Conservation (phyloP, 176 grass and related monocot species). For the Urochloa ruziziensis region DNA sequence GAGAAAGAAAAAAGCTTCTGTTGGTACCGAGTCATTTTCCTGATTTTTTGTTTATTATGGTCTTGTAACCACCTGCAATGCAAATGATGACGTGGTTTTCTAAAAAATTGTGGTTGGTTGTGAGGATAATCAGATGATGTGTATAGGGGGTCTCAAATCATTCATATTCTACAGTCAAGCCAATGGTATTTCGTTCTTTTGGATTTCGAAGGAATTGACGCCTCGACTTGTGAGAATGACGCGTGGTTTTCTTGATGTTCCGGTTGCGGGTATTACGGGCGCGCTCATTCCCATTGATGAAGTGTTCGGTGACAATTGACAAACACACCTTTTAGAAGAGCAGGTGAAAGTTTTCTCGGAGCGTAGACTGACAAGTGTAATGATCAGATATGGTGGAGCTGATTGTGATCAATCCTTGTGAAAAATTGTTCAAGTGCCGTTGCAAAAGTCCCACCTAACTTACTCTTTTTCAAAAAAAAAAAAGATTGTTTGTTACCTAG, state of each 20-base stretch:
- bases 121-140: neutral
- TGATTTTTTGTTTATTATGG: neutral
- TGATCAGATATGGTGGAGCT: neutral
- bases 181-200: neutral
- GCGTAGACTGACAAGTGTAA: neutral
- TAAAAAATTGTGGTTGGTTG: neutral
- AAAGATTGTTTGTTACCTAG: neutral
- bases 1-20: neutral
- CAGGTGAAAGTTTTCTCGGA: neutral
- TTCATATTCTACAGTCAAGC: neutral
- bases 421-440: neutral
- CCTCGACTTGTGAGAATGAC: neutral
- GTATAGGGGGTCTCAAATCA: neutral
- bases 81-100: neutral
- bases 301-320: neutral
- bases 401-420: neutral
- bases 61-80: neutral
- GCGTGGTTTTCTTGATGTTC: neutral
- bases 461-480: neutral
- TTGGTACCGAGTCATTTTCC: neutral
- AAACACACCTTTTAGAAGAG: neutral
- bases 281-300: too few relatives aligned
- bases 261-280: neutral
- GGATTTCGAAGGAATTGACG: neutral
- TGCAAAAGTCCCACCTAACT: neutral